These are phyloP conservation scores for Microsporum audouinii DNA, from an alignment of 2,329 filamentous ascomycete species.

Conservation along the genomic window DNA sequence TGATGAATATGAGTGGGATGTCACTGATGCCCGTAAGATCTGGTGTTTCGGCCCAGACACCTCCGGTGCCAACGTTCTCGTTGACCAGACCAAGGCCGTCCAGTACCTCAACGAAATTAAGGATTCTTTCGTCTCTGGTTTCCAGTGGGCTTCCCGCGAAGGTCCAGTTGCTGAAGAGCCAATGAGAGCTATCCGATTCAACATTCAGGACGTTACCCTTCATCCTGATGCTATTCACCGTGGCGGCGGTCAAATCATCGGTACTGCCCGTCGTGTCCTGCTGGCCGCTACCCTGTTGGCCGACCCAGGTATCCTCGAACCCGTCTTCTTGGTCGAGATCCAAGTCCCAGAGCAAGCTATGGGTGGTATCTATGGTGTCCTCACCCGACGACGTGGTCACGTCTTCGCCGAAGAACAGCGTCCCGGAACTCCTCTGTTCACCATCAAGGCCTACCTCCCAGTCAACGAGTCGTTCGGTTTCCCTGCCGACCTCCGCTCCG, in stretches of 20 bases:
- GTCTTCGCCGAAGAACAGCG: conserved; percentile 98
- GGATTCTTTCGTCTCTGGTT: conserved; percentile 98
- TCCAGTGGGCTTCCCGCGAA: conserved; percentile 98
- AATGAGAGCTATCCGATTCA: conserved; percentile 94
- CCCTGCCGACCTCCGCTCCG: conserved; percentile 89
- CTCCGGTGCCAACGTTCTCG: conserved; percentile 91
- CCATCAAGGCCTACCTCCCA: conserved; percentile 93
- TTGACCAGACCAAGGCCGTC: conserved; percentile 99
- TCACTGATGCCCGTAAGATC: conserved; percentile 99
- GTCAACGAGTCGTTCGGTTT: conserved; percentile 98
- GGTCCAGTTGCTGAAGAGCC: conserved; percentile 97
- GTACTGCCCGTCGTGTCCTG: conserved; percentile 91
- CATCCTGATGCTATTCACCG: conserved; percentile 99
- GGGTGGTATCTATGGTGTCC: conserved; percentile 99
- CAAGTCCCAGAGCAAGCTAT: conserved; percentile 97
- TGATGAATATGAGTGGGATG: conserved; percentile 97
- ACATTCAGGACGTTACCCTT: conserved; percentile 98
- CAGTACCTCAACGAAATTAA: conserved; percentile 99
- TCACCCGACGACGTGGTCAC: conserved; percentile 95
- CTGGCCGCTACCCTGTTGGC: conserved; percentile 88
- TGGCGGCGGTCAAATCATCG: conserved; percentile 98
- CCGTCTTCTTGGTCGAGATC: conserved; percentile 98
- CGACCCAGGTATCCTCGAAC: conserved; percentile 84
- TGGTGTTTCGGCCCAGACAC: conserved; percentile 99
- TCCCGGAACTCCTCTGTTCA: conserved; percentile 97